Conservation (phyloP, 306 rosid genomes). For the Lupinus albus region DNA sequence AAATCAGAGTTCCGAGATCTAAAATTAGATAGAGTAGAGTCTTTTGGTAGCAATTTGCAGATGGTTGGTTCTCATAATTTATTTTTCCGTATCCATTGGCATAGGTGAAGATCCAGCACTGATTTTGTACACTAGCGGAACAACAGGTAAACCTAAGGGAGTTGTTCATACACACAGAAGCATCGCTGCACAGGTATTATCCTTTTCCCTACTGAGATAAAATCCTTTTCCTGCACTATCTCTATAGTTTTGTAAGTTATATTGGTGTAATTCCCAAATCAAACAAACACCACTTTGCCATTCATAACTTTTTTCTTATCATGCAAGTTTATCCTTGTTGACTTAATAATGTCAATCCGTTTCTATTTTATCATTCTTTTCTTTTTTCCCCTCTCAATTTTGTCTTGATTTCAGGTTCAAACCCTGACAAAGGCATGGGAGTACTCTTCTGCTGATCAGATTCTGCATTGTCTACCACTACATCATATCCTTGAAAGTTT, state of each 20-base stretch:
- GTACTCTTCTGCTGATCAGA: slow-evolving; percentile 72
- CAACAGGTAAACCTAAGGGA: slow-evolving; percentile 98
- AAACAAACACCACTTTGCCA: not conserved
- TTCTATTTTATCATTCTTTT: slow-evolving; percentile 26
- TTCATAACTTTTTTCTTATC: slow-evolving; percentile 6
- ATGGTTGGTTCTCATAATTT: slow-evolving; percentile 32
- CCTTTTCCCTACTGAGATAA: slow-evolving; percentile 15
- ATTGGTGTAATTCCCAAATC: slow-evolving; percentile 18
- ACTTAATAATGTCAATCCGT: not conserved
- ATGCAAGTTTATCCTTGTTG: not conserved
- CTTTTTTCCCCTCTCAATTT: not conserved
- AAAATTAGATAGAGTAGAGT: slow-evolving; percentile 14
- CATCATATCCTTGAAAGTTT: slow-evolving; percentile 81
- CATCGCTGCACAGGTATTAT: slow-evolving; percentile 76
- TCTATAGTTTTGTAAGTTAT: slow-evolving; percentile 20
- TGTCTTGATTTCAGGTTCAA: slow-evolving; percentile 74
- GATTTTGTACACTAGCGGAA: slow-evolving; percentile 88
- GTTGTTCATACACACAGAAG: slow-evolving; percentile 92
- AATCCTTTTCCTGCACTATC: slow-evolving; percentile 27
- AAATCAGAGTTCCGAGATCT: slow-evolving; percentile 12
- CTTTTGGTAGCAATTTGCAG: slow-evolving; percentile 5
- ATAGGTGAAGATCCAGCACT: slow-evolving; percentile 90
- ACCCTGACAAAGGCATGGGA: slow-evolving; percentile 86
- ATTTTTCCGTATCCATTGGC: slow-evolving; percentile 42
- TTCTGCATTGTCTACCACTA: slow-evolving; percentile 87